Base-by-base conservation (phyloP, 345 rosid genomes). In the Gossypium bickii region DNA sequence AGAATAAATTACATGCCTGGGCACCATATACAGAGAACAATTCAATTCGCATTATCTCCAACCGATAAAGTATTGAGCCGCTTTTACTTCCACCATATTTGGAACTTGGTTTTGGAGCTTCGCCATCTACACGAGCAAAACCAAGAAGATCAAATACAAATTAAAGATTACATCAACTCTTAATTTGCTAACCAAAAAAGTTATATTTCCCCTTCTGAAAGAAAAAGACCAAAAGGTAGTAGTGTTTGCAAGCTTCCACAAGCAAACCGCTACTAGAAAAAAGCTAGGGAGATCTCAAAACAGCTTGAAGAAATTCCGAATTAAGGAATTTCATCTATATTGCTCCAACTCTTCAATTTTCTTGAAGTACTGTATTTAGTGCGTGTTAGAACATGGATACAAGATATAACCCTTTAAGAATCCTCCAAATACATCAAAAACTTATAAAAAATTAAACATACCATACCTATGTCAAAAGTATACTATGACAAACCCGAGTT, bases 31-130 rank as follows among this genome's bases (percentile, higher is more conserved):
- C 87, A 12, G 97, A 94, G 79, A 92, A 85, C 16, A 94, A 87
- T 80, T 94, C 92, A 67, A 94, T 89, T 76, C 85, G 86, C 87
- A 90, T 80, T 51, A 90, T 87, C 82, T 92, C 97, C 86, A 94
- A 83, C 62, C 92, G 80, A 75, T 90, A 92, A 62, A 90, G 82
- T 80, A 83, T 83, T 63, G 93, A 87, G 79, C 82, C 76, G 73
- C 69, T 51, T 74, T 83, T 84, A 75, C 74, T 77, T 78, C 79
- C 87, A 16, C 81, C 79, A 9, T 67, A 82, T 83, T 79, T 86
- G 51, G 85, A 83, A 75, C 80, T 79, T 77, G 73, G 79, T 79
- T 79, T 84, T 43, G 83, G 80, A 77, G 76, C 71, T 58, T 89
- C 87, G 34, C 80, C 88, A 82, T 89, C 98, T 94, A 76, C 56